Evolutionary conservation across 176 grass and related monocot species (phyloP), one percentile per base, ranked within the genome.

Genomic region (Oryza australiensis): DNA sequence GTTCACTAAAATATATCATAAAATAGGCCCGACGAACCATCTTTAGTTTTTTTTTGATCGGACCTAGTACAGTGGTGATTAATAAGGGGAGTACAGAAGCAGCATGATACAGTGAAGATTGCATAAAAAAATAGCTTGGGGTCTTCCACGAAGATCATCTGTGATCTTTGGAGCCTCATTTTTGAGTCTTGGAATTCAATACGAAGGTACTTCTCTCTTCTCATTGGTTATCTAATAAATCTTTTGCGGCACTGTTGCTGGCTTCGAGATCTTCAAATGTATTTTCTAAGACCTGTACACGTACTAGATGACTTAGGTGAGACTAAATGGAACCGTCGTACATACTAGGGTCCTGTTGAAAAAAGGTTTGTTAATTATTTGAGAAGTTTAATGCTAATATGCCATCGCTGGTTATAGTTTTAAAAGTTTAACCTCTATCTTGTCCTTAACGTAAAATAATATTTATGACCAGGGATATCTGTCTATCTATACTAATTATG

Each of bases 141-240:
- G 46, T 64, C 65, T 26, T 53, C 65, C 53, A 70, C 23, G 29
- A 87, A 82, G 51, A 87, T 82, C 79, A 40, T 68, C 37, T 76
- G 71, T 32, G 66, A 87, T 82, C 63, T 78, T 72, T 72, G 22
- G n/a, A 28, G 10, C n/a, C 37, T 14, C 23, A 59, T 29, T 45
- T 62, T 48, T 49, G 3, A 28, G 51, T 63, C 9, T 64, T 77
- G 38, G 20, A 27, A 49, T 34, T 15, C 80, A 64, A 59, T 59
- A n/a, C 30, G 34, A 63, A 33, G 15, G 16, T 60, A 5, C 35
- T 64, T 64, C 26, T 26, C 16, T 20, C 16, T 53, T 53, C 16
- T 53, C 48, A 2, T 53, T 2, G 15, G 48, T 20, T 46, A 5
- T 46, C 43, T 46, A 53, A 7, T 53, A 53, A 53, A 53, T 53